Evolutionary conservation across 2,329 filamentous ascomycete species (phyloP).

Genomic region (Paecilomyces formosus): DNA sequence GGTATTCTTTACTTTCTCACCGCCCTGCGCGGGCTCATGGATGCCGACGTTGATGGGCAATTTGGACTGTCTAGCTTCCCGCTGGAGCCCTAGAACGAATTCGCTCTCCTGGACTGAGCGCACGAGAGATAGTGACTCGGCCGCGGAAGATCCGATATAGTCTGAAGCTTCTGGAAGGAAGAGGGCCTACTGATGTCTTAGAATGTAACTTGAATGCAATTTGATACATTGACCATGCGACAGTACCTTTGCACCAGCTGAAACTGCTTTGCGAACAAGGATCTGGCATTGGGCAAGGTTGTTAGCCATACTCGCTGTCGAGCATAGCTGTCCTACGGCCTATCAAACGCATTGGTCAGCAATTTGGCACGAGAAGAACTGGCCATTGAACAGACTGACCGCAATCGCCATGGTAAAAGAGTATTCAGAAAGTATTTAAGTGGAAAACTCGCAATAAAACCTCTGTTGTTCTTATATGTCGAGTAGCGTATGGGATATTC

Average conservation of each 20-base stretch:
- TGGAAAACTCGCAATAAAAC: not conserved
- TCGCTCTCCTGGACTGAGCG: conserved; percentile 56
- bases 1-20: conserved; percentile 54
- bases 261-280: conserved; percentile 64
- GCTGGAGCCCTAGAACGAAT: conserved; percentile 69
- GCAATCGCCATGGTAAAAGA: conserved; percentile 8
- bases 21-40: conserved; percentile 59
- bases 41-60: conserved; percentile 81
- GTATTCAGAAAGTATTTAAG: not conserved
- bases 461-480: not conserved
- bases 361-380: conserved; percentile 3
- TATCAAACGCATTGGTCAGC: conserved; percentile 28
- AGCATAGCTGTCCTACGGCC: conserved; percentile 87
- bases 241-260: conserved; percentile 67
- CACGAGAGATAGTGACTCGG: conserved; percentile 64
- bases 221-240: not conserved
- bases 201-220: not conserved
- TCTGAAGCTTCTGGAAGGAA: conserved; percentile 91
- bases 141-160: conserved; percentile 67
- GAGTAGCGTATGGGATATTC: not conserved
- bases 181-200: conserved; percentile 49
- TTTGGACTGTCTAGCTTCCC: conserved; percentile 55
- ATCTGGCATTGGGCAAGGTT: conserved; percentile 73
- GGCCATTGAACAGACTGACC: conserved; percentile 2
- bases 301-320: conserved; percentile 66